These are phyloP conservation scores for Heliocybe sulcata DNA, from an alignment of 1,284 basidiomycete genomes.

Conservation along the genomic window DNA sequence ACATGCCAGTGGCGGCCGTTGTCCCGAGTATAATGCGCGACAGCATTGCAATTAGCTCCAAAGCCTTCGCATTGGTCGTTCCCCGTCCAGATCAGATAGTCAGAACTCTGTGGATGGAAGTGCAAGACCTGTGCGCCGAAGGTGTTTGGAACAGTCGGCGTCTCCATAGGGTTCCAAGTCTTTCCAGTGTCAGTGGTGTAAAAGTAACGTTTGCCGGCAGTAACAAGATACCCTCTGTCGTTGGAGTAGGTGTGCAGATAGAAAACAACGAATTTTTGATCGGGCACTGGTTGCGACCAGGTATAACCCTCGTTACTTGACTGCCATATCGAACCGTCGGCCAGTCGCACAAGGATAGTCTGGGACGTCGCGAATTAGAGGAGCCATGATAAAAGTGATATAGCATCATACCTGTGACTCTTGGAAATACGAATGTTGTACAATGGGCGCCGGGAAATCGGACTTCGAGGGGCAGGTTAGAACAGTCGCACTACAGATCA, in stretches of 20 bases:
- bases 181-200: conserved; percentile 82
- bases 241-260: conserved; percentile 77
- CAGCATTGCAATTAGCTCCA: conserved; percentile 54
- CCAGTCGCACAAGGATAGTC: conserved; percentile 81
- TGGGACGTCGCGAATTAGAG: conserved; percentile 24
- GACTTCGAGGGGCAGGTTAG: conserved; percentile 35
- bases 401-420: conserved; percentile 48
- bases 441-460: conserved; percentile 64
- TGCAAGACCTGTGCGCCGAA: conserved; percentile 75
- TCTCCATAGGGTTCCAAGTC: conserved; percentile 57
- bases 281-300: conserved; percentile 67
- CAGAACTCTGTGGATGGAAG: conserved; percentile 81
- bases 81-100: conserved; percentile 90
- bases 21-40: conserved; percentile 68
- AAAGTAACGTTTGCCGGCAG: conserved; percentile 55
- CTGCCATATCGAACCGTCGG: conserved; percentile 82
- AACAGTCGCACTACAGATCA: too few species aligned
- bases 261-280: conserved; percentile 72
- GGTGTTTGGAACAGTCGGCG: conserved; percentile 72
- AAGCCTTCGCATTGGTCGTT: conserved; percentile 53
- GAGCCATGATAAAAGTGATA: not conserved
- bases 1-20: conserved; percentile 75
- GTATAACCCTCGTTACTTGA: conserved; percentile 92
- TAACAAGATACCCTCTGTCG: conserved; percentile 89
- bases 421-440: conserved; percentile 83